Evolutionary conservation across 148 eudicot species (phyloP).

Genomic region (Hydrangea macrophylla): DNA sequence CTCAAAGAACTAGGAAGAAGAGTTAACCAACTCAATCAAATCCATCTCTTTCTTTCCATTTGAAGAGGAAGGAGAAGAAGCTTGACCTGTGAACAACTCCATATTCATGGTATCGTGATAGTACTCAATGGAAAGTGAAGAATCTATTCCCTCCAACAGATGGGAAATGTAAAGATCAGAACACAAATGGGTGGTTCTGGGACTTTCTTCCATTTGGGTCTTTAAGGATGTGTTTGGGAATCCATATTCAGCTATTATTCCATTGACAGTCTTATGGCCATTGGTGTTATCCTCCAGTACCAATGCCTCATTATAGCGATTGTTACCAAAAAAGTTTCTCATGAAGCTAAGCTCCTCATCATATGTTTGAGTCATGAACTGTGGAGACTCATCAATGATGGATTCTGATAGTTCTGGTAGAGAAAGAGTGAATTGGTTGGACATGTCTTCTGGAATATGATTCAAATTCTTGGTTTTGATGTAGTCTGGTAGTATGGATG

Average conservation of each 20-base stretch:
- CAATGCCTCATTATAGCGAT: conserved; percentile 1
- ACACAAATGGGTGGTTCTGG: conserved; percentile 6
- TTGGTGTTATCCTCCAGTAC: background rate
- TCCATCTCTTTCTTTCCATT: conserved; percentile 47
- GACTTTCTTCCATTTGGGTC: conserved; percentile 5
- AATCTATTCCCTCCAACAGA: conserved; percentile 26
- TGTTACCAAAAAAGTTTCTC: conserved; percentile 27
- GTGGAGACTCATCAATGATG: conserved; percentile 27
- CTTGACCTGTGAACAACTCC: conserved; percentile 1
- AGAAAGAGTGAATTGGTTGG: background rate
- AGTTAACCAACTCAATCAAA: conserved; percentile 50
- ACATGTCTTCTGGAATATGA: conserved; percentile 14
- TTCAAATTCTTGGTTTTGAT: conserved; percentile 26
- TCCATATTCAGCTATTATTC: background rate
- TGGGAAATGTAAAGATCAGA: conserved; percentile 29
- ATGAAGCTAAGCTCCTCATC: conserved; percentile 56
- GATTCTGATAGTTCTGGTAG: conserved; percentile 17
- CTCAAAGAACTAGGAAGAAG: conserved; percentile 24
- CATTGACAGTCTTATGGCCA: background rate
- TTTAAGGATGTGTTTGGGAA: background rate
- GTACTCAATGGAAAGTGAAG: conserved; percentile 4
- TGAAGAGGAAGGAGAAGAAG: background rate
- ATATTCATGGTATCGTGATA: conserved; percentile 9
- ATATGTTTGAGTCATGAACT: conserved; percentile 19
- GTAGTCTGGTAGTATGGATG: conserved; percentile 58